Conservation (phyloP, 1,284 basidiomycete species). For the Earliella scabrosa region DNA sequence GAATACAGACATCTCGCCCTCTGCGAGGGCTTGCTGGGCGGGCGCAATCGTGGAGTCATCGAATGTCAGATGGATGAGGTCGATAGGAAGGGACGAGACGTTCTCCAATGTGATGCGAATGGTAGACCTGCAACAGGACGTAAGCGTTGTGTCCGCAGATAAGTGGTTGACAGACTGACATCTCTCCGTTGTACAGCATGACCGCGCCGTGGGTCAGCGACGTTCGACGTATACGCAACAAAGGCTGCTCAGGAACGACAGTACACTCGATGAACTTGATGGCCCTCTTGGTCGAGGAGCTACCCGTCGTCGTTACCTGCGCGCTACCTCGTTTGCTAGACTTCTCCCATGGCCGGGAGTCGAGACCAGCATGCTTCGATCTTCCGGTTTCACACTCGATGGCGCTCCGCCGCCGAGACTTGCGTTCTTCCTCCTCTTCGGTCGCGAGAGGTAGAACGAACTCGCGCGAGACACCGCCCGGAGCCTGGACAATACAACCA, state of each 20-base stretch:
- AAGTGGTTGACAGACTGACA: conserved; percentile 47
- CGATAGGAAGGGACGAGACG: conserved; percentile 78
- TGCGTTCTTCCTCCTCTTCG: conserved; percentile 69
- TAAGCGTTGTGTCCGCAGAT: conserved; percentile 1
- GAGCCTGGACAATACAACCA: conserved; percentile 80
- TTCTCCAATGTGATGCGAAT: conserved; percentile 91
- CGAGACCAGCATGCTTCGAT: conserved; percentile 73
- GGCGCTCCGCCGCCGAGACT: conserved; percentile 58
- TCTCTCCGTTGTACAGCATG: conserved; percentile 94
- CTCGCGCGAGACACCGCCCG: conserved; percentile 73
- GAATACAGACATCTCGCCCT: conserved; percentile 80
- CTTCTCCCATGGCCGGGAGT: conserved; percentile 64
- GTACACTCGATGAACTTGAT: conserved; percentile 69
- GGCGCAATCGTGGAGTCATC: conserved; percentile 86
- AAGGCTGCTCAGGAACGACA: conserved; percentile 86
- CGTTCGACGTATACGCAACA: conserved; percentile 84
- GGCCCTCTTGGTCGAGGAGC: conserved; percentile 37
- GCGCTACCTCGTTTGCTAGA: conserved; percentile 43
- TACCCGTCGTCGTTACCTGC: conserved; percentile 22
- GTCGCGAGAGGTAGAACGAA: conserved; percentile 81
- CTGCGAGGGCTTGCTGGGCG: conserved; percentile 76
- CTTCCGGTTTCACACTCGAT: conserved; percentile 68
- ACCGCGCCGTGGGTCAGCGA: conserved; percentile 89
- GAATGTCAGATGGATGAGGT: conserved; percentile 86
- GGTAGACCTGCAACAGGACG: conserved; percentile 56